Conservation (phyloP, 116 monocot genomes). For the Papilionanthe hybrid region DNA sequence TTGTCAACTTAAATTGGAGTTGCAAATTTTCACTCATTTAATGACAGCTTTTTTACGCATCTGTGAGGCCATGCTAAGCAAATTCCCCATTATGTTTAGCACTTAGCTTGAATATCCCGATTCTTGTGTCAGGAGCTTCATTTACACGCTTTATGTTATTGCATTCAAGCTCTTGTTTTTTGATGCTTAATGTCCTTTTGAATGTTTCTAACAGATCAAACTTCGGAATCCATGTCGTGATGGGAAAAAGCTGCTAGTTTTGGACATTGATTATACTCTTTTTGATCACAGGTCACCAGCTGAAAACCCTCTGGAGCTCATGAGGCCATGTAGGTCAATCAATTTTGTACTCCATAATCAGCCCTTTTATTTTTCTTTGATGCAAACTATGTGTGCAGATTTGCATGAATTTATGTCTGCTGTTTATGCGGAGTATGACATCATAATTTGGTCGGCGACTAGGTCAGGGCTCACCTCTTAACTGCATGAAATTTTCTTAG, state of each 20-base stretch:
- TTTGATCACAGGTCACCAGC: conserved; percentile 95
- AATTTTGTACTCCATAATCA: not conserved
- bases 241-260: conserved; percentile 95
- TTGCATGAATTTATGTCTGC: conserved; percentile 91
- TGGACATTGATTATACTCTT: conserved; percentile 95
- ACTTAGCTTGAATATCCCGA: not conserved
- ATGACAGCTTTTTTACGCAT: not conserved
- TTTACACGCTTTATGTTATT: not conserved
- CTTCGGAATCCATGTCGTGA: conserved; percentile 76
- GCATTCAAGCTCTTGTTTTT: not conserved
- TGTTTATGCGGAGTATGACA: conserved; percentile 87
- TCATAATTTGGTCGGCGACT: conserved; percentile 99
- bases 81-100: not conserved
- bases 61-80: not conserved
- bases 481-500: not conserved
- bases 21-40: not conserved
- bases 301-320: conserved; percentile 92
- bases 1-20: not conserved
- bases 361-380: not conserved
- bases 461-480: conserved; percentile 41
- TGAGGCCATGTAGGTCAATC: conserved; percentile 79
- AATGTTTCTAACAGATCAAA: conserved; percentile 49
- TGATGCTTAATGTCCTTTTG: not conserved
- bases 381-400: conserved; percentile 48
- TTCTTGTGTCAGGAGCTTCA: not conserved